These are phyloP conservation scores for Boletus vinaceobasis DNA, from an alignment of 768 basidiomycete species.

Conservation along the genomic window DNA sequence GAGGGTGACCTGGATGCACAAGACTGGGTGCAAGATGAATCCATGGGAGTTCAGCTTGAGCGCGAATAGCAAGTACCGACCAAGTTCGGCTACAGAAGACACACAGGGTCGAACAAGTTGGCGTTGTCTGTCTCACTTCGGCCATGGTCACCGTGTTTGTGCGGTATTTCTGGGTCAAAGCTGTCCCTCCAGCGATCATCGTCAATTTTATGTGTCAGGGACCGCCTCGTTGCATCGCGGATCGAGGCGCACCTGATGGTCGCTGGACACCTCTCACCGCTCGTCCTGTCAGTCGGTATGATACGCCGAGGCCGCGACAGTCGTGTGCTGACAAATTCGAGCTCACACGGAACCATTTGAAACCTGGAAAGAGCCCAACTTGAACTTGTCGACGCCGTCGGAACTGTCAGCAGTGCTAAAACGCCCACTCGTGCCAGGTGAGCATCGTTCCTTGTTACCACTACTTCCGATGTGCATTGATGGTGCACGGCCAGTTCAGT, in stretches of 20 bases:
- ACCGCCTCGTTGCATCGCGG: constrained; percentile 17
- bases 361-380: not conserved
- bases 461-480: constrained; percentile 18
- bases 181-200: constrained; percentile 5
- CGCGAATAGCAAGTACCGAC: too few relatives aligned
- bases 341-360: constrained; percentile 2
- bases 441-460: constrained; percentile 11
- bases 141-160: constrained; percentile 1
- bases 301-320: not conserved
- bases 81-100: too few relatives aligned
- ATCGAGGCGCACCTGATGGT: constrained; percentile 5
- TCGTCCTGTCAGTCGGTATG: not conserved
- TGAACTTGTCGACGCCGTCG: not conserved
- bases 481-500: constrained; percentile 19
- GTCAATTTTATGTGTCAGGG: not conserved
- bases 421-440: constrained; percentile 4
- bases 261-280: not conserved
- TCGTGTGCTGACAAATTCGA: constrained; percentile 15
- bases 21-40: too few relatives aligned
- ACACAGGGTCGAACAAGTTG: not conserved
- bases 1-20: too few relatives aligned
- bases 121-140: not conserved
- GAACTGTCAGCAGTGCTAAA: not conserved
- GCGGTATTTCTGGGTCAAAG: constrained; percentile 5
- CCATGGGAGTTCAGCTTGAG: too few relatives aligned